Conservation (phyloP, 2,329 filamentous ascomycete genomes). For the Colletotrichum sp. region DNA sequence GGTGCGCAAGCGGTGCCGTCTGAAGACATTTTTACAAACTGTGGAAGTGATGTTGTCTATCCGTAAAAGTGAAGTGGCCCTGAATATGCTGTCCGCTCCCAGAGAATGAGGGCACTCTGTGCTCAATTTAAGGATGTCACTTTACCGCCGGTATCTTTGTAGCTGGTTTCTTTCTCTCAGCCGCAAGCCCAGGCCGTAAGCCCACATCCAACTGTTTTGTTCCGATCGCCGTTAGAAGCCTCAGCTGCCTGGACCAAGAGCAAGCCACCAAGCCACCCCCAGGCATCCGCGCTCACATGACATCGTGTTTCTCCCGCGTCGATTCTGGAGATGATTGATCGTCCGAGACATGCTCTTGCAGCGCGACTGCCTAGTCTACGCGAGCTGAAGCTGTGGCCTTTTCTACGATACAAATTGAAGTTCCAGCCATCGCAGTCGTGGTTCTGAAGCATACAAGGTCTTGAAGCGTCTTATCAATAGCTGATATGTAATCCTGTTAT, state of each 20-base stretch:
- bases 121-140: neutral
- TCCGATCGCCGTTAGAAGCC: neutral
- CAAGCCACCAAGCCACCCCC: neutral
- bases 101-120: neutral
- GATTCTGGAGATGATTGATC: neutral
- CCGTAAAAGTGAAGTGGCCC: neutral
- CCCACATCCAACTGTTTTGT: neutral
- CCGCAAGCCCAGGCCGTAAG: neutral
- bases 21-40: neutral
- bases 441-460: neutral
- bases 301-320: neutral
- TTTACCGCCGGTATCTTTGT: neutral
- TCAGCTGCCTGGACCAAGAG: neutral
- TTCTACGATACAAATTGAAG: neutral
- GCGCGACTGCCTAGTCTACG: neutral
- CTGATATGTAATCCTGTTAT: neutral
- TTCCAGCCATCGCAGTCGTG: neutral
- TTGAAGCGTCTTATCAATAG: neutral
- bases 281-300: neutral
- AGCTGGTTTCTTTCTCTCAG: neutral
- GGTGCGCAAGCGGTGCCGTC: neutral
- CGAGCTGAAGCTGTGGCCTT: neutral
- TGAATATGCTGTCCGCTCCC: neutral
- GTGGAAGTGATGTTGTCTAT: neutral
- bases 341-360: neutral